Evolutionary conservation across 495 filamentous ascomycete genomes (phyloP).

Genomic region (Parachaetomium inaequale): DNA sequence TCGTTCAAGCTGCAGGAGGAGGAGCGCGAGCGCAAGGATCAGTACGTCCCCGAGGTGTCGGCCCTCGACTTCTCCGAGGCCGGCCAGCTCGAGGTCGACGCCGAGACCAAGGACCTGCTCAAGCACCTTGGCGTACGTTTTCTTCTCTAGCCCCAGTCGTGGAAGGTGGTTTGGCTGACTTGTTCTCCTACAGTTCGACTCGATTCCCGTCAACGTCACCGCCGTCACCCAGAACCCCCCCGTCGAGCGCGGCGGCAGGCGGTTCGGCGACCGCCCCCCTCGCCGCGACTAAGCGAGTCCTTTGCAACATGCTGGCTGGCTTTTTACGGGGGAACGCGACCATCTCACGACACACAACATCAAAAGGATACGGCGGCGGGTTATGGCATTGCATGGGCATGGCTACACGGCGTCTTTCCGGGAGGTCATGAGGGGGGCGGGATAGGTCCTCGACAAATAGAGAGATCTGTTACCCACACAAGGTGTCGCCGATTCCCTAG

Average conservation of each 20-base stretch:
- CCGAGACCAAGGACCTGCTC: slow-evolving; percentile 96
- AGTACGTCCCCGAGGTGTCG: slow-evolving; percentile 98
- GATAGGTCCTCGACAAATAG: slow-evolving; percentile 44
- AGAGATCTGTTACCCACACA: slow-evolving; percentile 58
- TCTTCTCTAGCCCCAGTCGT: too few species aligned
- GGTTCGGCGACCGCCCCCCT: slow-evolving; percentile 46
- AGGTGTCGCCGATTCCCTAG: slow-evolving; percentile 87
- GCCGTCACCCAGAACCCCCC: slow-evolving; percentile 83
- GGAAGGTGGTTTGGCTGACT: too few species aligned
- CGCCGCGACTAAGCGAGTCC: slow-evolving; percentile 42
- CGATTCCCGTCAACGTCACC: slow-evolving; percentile 91
- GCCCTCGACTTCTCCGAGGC: slow-evolving; percentile 95
- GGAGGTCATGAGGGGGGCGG: slow-evolving; percentile 41
- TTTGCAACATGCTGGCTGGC: slow-evolving; percentile 13
- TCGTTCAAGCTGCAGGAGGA: slow-evolving; percentile 99
- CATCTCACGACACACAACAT: slow-evolving; percentile 18
- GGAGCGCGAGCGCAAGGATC: slow-evolving; percentile 99
- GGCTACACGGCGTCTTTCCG: slow-evolving; percentile 49
- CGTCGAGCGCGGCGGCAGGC: slow-evolving; percentile 66
- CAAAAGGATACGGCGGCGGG: slow-evolving; percentile 19
- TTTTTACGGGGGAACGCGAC: slow-evolving; percentile 18
- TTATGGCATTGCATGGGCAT: slow-evolving; percentile 38
- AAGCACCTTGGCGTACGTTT: slow-evolving; percentile 94
- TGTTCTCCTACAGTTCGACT: slow-evolving; percentile 90
- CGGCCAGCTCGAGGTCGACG: slow-evolving; percentile 90